phyloP scores from a whole-genome alignment of 2,329 filamentous ascomycete genomes.

The Xylaria sp. region DNA sequence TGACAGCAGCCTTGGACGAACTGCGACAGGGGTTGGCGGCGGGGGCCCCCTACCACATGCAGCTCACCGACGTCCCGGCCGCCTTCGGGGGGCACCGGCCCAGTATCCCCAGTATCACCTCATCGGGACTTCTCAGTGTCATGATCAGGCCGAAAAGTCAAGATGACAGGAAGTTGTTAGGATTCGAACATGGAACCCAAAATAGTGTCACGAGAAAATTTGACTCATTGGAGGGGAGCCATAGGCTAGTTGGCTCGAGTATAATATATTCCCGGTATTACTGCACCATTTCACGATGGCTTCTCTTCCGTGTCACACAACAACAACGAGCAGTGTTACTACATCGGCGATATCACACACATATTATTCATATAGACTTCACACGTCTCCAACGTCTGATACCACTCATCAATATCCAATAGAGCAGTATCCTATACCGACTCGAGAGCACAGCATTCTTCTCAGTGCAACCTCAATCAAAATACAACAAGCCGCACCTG shows the following conservation, averaged over 20 bases:
- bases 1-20: not conserved
- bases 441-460: not conserved
- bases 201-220: not conserved
- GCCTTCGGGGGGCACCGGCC: conserved; percentile 19
- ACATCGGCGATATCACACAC: conserved; percentile 4
- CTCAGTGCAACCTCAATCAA: conserved; percentile 5
- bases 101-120: conserved; percentile 26
- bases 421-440: not conserved
- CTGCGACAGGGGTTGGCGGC: not conserved
- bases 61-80: not conserved
- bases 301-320: conserved; percentile 15
- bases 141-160: conserved; percentile 19
- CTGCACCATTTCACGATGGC: conserved; percentile 10
- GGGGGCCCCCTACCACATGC: not conserved
- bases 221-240: not conserved
- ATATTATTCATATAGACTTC: not conserved
- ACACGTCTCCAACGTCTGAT: not conserved
- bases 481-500: not conserved
- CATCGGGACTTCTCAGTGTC: conserved; percentile 13
- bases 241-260: not conserved
- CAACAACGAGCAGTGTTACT: conserved; percentile 1
- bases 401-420: not conserved
- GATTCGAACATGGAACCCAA: not conserved
- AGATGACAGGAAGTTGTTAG: conserved; percentile 9
- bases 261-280: conserved; percentile 18